Evolutionary conservation across 140 eudicot species (phyloP).

Genomic region (Flaveria floridana): DNA sequence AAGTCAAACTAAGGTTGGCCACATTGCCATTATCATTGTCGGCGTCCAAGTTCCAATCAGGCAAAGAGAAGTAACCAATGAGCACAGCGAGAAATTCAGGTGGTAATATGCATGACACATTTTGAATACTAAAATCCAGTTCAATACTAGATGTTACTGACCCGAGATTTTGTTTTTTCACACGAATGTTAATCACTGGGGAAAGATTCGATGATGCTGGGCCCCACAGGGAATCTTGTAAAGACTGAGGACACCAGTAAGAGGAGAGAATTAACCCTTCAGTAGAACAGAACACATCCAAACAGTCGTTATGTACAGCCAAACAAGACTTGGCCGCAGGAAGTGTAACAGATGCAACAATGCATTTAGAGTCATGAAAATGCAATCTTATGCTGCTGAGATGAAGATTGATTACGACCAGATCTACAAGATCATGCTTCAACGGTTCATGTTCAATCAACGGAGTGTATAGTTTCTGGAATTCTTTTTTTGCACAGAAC

Average conservation of each 20-base stretch:
- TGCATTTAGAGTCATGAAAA: conserved; percentile 79
- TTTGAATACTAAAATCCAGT: conserved; percentile 62
- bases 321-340: conserved; percentile 55
- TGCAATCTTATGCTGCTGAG: conserved; percentile 55
- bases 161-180: conserved; percentile 45
- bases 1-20: conserved; percentile 27
- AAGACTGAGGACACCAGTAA: conserved; percentile 54
- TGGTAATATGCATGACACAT: conserved; percentile 76
- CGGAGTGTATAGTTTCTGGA: conserved; percentile 27
- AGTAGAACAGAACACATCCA: conserved; percentile 63
- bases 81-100: conserved; percentile 76
- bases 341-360: conserved; percentile 54
- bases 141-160: conserved; percentile 38
- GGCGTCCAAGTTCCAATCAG: conserved; percentile 59
- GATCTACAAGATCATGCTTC: conserved; percentile 16
- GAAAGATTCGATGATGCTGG: conserved; percentile 54
- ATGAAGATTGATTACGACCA: conserved; percentile 39
- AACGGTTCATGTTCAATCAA: conserved; percentile 24
- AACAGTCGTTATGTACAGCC: conserved; percentile 37
- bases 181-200: conserved; percentile 61
- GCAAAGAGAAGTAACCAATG: conserved; percentile 80
- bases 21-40: conserved; percentile 32
- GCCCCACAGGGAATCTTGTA: conserved; percentile 70
- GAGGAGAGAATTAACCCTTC: conserved; percentile 71
- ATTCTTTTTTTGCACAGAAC: conserved; percentile 36